Evolutionary conservation across 169 alveolate genomes (phyloP).

Genomic region (Plasmodium inui): DNA sequence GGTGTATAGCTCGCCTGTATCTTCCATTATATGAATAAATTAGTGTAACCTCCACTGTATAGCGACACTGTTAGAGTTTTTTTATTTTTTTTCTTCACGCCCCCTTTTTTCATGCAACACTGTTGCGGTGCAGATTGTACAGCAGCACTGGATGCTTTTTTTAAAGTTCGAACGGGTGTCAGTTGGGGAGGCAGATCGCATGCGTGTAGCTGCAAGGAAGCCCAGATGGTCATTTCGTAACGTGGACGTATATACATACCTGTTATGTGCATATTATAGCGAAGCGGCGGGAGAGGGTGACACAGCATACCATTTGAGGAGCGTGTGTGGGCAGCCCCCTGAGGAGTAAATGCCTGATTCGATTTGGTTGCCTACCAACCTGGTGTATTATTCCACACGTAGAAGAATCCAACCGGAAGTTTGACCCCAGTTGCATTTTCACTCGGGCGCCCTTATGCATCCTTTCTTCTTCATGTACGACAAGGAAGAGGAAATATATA

Average conservation of each 20-base stretch:
- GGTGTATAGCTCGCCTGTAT: neutral
- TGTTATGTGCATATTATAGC: neutral
- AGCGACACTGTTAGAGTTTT: neutral
- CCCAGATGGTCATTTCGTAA: neutral
- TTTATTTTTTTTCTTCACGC: neutral
- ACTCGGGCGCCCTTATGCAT: neutral
- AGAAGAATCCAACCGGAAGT: neutral
- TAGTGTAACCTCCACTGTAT: neutral
- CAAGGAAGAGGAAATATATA: neutral
- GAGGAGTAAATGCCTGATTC: neutral
- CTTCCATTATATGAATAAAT: neutral
- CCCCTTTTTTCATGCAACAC: neutral
- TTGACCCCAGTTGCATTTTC: neutral
- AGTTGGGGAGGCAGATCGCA: neutral
- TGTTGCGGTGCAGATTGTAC: neutral
- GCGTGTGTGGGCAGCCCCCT: neutral
- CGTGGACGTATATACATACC: neutral
- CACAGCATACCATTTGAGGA: neutral
- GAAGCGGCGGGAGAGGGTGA: neutral
- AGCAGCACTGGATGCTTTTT: neutral
- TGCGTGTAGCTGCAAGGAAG: neutral
- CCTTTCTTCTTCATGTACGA: neutral
- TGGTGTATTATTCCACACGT: neutral
- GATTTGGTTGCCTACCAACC: neutral
- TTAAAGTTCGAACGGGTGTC: neutral